Conservation (phyloP, 371 early-diverging fungal genomes). For the Fennellomyces sp. region DNA sequence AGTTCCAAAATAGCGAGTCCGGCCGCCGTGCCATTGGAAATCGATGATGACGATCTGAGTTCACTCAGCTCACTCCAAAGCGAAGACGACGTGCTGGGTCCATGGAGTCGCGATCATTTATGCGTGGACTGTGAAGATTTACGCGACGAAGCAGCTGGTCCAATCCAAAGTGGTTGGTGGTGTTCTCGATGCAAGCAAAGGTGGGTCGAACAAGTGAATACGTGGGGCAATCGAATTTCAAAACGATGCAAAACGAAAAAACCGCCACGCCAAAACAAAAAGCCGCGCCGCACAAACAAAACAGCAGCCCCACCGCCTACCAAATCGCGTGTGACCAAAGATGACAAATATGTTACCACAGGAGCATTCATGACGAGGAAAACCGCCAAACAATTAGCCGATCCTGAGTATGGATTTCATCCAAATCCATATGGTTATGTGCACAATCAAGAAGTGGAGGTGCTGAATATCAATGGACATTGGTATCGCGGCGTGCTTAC, state of each 20-base stretch:
- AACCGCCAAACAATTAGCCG: slow-evolving; percentile 42
- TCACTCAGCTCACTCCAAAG: slow-evolving; percentile 35
- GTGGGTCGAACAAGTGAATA: neutral
- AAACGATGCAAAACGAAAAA: neutral
- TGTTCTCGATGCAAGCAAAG: neutral
- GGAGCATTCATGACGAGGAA: slow-evolving; percentile 56
- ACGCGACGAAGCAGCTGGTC: neutral
- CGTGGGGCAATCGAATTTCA: neutral
- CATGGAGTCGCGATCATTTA: slow-evolving; percentile 25
- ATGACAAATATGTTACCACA: slow-evolving; percentile 37
- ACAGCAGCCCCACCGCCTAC: slow-evolving; percentile 4
- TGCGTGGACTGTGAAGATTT: slow-evolving; percentile 10
- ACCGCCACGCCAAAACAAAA: neutral
- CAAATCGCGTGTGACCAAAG: neutral
- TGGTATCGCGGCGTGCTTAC: slow-evolving; percentile 56
- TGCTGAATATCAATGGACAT: slow-evolving; percentile 48
- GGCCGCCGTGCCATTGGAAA: too few relatives aligned
- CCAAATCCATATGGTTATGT: slow-evolving; percentile 48
- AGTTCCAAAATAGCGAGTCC: too few relatives aligned
- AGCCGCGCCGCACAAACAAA: neutral
- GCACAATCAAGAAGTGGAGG: slow-evolving; percentile 45
- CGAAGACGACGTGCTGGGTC: slow-evolving; percentile 45
- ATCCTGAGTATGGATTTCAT: slow-evolving; percentile 32
- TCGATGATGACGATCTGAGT: slow-evolving; percentile 22
- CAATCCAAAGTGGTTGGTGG: neutral